A percentile compares a stretch with the other conserved stretches of the same genome.
Conservation (phyloP, 23 red algal genomes). For the Pyropia haitanensis region DNA sequence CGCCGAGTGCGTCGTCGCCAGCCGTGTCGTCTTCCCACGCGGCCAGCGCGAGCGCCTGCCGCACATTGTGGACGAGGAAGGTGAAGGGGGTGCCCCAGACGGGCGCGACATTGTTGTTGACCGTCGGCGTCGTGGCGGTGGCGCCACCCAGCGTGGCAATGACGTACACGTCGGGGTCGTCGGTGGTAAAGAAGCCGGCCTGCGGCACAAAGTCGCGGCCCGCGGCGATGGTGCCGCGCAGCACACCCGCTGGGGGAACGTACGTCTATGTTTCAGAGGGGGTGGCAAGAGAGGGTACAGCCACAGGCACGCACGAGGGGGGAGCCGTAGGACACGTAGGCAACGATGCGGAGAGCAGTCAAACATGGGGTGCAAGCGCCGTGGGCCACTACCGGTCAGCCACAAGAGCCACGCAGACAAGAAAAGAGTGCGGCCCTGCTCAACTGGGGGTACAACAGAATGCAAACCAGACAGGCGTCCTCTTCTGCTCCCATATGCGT, state of each 20-base stretch:
- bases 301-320: too few species aligned
- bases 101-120: slow-evolving; percentile 41
- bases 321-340: too few species aligned
- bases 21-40: slow-evolving; percentile 35
- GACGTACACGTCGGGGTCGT: slow-evolving; percentile 46
- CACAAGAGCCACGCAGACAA: too few species aligned
- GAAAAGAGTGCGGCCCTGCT: too few species aligned
- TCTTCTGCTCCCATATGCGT: too few species aligned
- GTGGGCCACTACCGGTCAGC: too few species aligned
- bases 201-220: slow-evolving; percentile 41
- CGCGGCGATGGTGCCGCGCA: slow-evolving; percentile 25
- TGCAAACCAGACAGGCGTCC: too few species aligned
- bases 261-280: slow-evolving; percentile 8
- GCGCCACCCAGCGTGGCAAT: slow-evolving; percentile 17
- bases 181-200: slow-evolving; percentile 32
- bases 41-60: slow-evolving; percentile 26
- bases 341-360: too few species aligned
- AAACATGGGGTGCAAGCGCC: too few species aligned
- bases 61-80: slow-evolving; percentile 45
- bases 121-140: slow-evolving; percentile 20
- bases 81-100: slow-evolving; percentile 32
- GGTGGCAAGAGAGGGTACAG: too few species aligned
- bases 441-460: too few species aligned
- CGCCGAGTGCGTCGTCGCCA: slow-evolving; percentile 24
- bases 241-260: slow-evolving; percentile 10